phyloP scores from a whole-genome alignment of 192 early-diverging fungal genomes.

The Spinellus fusiger region DNA sequence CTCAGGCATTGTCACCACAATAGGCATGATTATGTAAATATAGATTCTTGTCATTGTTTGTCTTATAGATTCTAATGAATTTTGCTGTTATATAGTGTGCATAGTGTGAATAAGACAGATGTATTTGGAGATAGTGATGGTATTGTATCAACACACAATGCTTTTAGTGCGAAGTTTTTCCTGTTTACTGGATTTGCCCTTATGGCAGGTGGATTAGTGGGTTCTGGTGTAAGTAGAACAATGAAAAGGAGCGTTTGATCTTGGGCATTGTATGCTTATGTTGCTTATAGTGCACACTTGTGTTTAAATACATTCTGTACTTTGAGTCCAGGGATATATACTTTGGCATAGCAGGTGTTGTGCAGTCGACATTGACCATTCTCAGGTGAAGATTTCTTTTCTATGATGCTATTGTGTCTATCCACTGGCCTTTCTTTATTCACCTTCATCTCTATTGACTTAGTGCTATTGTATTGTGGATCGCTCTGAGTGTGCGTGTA shows the following conservation, averaged over 20 bases:
- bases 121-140: constrained; percentile 36
- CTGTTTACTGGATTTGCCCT: constrained; percentile 57
- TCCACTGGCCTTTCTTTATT: background rate
- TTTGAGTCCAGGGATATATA: constrained; percentile 10
- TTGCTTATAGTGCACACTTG: constrained; percentile 42
- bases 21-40: constrained; percentile 56
- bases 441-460: background rate
- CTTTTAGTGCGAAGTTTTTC: constrained; percentile 43
- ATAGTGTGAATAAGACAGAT: constrained; percentile 45
- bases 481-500: constrained; percentile 14
- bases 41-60: background rate
- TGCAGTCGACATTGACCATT: constrained; percentile 13
- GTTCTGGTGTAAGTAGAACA: constrained; percentile 39
- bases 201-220: constrained; percentile 55
- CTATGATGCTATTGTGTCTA: background rate
- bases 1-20: constrained; percentile 46
- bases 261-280: constrained; percentile 22
- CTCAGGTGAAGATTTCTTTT: constrained; percentile 5
- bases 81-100: constrained; percentile 35
- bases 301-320: constrained; percentile 12
- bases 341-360: constrained; percentile 14
- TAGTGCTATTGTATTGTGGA: constrained; percentile 15
- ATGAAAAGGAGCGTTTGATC: background rate
- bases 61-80: background rate
- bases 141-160: no score